phyloP scores from a whole-genome alignment of 73 alveolate species.

The Paramecium biaurelia region DNA sequence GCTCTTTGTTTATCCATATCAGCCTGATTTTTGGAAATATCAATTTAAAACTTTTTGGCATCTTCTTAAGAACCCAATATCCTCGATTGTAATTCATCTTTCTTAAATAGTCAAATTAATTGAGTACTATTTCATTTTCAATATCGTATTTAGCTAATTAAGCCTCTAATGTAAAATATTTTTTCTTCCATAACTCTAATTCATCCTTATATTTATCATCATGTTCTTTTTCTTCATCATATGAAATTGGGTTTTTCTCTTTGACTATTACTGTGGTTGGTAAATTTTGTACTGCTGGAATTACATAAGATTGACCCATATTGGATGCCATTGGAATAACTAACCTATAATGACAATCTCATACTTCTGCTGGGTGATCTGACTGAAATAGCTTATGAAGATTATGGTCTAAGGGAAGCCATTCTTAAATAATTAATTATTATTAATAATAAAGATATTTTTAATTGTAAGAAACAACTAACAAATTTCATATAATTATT shows the following conservation, averaged over 20 bases:
- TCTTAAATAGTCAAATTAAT: neutral
- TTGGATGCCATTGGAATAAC: neutral
- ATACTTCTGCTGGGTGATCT: conserved; percentile 16
- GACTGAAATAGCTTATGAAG: conserved; percentile 2
- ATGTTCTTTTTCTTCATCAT: neutral
- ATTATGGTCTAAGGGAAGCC: conserved; percentile 26
- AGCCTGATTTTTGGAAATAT: neutral
- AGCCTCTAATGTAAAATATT: conserved; percentile 1
- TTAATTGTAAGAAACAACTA: neutral
- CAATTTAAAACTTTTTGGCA: neutral
- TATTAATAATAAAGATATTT: neutral
- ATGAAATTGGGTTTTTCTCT: neutral
- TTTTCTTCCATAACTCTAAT: conserved; percentile 12
- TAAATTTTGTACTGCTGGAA: neutral
- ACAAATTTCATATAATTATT: neutral
- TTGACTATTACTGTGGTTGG: conserved; percentile 7
- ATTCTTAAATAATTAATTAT: neutral
- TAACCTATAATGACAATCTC: neutral
- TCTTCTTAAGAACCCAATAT: neutral
- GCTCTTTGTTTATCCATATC: neutral
- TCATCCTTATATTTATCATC: conserved; percentile 30
- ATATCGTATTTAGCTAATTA: conserved; percentile 23
- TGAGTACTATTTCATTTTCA: conserved; percentile 12
- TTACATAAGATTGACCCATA: neutral
- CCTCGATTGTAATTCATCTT: conserved; percentile 19